Evolutionary conservation across 768 basidiomycete genomes (phyloP).

Genomic region (Boletellus ananiceps): DNA sequence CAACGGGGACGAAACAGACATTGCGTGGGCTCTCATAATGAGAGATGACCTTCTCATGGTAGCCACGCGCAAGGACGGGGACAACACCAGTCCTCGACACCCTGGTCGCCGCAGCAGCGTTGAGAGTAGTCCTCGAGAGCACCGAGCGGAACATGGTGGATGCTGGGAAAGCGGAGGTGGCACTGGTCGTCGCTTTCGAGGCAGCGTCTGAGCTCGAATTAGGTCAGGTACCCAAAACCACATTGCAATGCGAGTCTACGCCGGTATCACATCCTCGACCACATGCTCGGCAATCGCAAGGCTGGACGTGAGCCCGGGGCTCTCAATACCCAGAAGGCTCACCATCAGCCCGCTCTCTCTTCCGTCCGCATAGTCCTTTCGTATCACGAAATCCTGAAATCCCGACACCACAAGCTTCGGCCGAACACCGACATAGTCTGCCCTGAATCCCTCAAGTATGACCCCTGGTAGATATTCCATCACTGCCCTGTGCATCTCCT

Average conservation of each 20-base stretch:
- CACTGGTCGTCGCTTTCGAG: conserved; percentile 3
- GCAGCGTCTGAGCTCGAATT: conserved; percentile 24
- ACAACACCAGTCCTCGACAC: conserved; percentile 37
- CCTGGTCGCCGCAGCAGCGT: conserved; percentile 40
- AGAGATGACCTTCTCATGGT: conserved; percentile 95
- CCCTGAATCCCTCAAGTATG: conserved; percentile 52
- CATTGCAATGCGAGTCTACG: neutral
- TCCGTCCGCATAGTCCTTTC: conserved; percentile 53
- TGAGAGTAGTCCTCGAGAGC: conserved; percentile 47
- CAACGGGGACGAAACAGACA: conserved; percentile 50
- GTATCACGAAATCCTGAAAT: conserved; percentile 82
- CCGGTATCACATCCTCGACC: conserved; percentile 48
- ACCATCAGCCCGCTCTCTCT: conserved; percentile 50
- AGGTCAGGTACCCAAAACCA: neutral
- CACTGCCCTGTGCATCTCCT: conserved; percentile 70
- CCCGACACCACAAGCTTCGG: conserved; percentile 84
- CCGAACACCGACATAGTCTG: conserved; percentile 83
- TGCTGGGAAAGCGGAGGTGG: conserved; percentile 20
- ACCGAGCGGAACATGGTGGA: conserved; percentile 69
- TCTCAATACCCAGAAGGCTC: conserved; percentile 86
- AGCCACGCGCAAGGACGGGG: conserved; percentile 61
- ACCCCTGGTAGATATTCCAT: conserved; percentile 68
- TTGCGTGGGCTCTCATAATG: conserved; percentile 98
- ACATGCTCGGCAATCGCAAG: conserved; percentile 86
- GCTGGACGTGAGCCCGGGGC: conserved; percentile 84